These are phyloP conservation scores for Dioscorea cayenensis DNA, from an alignment of 116 monocot genomes.

Conservation along the genomic window DNA sequence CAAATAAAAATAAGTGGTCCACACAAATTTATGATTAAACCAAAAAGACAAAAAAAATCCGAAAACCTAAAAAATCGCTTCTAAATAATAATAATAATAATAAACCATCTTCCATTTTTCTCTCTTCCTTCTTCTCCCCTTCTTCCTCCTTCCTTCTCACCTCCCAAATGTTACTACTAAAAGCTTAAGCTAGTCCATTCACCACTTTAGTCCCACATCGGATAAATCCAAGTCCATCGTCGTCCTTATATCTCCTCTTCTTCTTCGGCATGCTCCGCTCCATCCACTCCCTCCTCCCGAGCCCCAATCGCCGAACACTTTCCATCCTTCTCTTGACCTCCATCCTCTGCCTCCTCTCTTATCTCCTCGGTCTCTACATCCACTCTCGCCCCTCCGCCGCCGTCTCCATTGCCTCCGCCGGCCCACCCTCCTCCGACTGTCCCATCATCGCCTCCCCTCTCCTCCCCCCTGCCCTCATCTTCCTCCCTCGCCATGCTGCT, in stretches of 20 bases:
- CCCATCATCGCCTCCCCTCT: not conserved
- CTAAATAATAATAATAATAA: too few relatives aligned
- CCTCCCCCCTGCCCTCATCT: slow-evolving; percentile 19
- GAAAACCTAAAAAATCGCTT: too few relatives aligned
- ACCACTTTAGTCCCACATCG: not conserved
- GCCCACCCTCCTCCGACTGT: slow-evolving; percentile 1
- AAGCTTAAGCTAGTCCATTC: too few relatives aligned
- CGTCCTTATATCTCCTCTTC: not conserved
- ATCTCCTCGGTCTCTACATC: slow-evolving; percentile 30
- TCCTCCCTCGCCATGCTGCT: slow-evolving; percentile 30
- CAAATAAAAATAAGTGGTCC: too few relatives aligned
- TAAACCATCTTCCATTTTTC: too few relatives aligned
- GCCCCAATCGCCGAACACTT: not conserved
- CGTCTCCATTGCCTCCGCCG: slow-evolving; percentile 9
- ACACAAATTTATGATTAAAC: too few relatives aligned
- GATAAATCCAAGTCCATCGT: not conserved
- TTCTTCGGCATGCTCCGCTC: not conserved
- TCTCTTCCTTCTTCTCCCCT: too few relatives aligned
- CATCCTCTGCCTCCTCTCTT: slow-evolving; percentile 27
- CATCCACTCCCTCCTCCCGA: not conserved
- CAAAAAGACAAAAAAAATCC: too few relatives aligned
- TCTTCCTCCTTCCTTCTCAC: too few relatives aligned
- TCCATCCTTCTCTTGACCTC: not conserved
- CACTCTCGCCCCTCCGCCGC: slow-evolving; percentile 18
- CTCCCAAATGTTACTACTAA: too few relatives aligned